Percentiles rank a stretch among this genome's conserved stretches.
Conservation (phyloP, 257 asterid species). For the Solanum gracilifrons region DNA sequence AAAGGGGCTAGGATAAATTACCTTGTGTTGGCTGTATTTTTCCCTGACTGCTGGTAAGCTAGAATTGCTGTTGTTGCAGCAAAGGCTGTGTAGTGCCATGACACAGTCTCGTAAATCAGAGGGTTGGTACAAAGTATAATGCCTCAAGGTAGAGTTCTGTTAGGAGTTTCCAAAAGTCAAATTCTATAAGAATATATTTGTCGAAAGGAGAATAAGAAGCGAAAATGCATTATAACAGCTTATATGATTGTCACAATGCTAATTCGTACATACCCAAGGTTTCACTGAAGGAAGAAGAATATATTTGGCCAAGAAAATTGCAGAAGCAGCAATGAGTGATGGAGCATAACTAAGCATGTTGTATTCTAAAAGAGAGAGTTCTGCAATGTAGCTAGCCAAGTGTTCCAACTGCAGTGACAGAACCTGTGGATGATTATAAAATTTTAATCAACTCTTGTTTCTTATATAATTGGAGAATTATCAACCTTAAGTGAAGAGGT, state of each 20-base stretch:
- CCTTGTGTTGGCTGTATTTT: slow-evolving; percentile 96
- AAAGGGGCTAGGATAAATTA: not conserved
- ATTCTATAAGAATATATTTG: not conserved
- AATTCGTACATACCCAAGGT: slow-evolving; percentile 46
- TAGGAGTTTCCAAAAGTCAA: not conserved
- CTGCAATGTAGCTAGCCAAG: slow-evolving; percentile 42
- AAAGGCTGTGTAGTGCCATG: slow-evolving; percentile 29
- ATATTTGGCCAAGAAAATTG: slow-evolving; percentile 40
- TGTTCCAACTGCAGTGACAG: slow-evolving; percentile 70
- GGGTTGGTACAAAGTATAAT: slow-evolving; percentile 34
- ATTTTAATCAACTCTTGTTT: not conserved
- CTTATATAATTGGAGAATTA: not conserved
- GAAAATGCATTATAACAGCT: not conserved
- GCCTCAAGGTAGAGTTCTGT: slow-evolving; percentile 47
- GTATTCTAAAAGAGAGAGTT: slow-evolving; percentile 40
- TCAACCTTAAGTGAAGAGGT: not conserved
- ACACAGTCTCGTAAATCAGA: slow-evolving; percentile 35
- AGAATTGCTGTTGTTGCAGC: slow-evolving; percentile 24
- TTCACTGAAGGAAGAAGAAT: slow-evolving; percentile 23
- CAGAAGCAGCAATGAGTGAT: slow-evolving; percentile 42
- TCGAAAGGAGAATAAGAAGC: not conserved
- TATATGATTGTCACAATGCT: not conserved
- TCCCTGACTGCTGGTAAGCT: slow-evolving; percentile 78
- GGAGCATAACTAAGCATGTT: slow-evolving; percentile 37
- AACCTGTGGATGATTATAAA: slow-evolving; percentile 1